Conservation (phyloP, 2,329 filamentous ascomycete genomes). For the Fusarium pseudoanthophilum region DNA sequence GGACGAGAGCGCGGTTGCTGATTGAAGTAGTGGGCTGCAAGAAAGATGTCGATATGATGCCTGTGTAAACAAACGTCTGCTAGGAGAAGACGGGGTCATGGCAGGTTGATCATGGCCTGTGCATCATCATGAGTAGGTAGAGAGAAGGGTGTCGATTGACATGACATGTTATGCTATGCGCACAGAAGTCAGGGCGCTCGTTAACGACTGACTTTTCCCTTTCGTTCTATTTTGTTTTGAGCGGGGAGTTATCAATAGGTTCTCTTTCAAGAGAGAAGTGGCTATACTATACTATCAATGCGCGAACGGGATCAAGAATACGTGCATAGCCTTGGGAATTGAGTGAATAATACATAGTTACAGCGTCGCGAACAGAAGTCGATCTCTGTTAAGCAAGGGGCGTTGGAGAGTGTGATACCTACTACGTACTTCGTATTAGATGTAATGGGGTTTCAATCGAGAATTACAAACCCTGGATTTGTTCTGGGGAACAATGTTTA, state of each 20-base stretch:
- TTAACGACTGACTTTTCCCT: constrained; percentile 25
- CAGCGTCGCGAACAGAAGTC: not conserved
- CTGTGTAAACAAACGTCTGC: not conserved
- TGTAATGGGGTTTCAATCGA: not conserved
- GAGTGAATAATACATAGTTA: not conserved
- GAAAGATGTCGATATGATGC: constrained; percentile 4
- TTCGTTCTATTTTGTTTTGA: constrained; percentile 29
- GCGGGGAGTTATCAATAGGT: constrained; percentile 31
- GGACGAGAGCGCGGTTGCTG: constrained; percentile 57
- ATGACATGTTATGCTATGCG: constrained; percentile 25
- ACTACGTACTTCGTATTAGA: not conserved
- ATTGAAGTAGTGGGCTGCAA: constrained; percentile 42
- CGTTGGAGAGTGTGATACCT: not conserved
- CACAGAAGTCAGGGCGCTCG: constrained; percentile 44
- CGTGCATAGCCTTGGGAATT: not conserved
- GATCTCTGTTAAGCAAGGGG: not conserved
- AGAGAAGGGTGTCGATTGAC: constrained; percentile 10
- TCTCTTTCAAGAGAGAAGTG: constrained; percentile 12
- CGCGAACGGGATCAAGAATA: not conserved
- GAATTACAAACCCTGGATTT: not conserved
- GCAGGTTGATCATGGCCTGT: constrained; percentile 16
- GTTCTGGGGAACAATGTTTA: constrained; percentile 5
- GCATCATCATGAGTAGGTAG: constrained; percentile 12
- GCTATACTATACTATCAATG: constrained; percentile 2
- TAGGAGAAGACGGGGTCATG: not conserved